phyloP scores from a whole-genome alignment of 2,329 filamentous ascomycete genomes.

The Epichloe brachyelytri region DNA sequence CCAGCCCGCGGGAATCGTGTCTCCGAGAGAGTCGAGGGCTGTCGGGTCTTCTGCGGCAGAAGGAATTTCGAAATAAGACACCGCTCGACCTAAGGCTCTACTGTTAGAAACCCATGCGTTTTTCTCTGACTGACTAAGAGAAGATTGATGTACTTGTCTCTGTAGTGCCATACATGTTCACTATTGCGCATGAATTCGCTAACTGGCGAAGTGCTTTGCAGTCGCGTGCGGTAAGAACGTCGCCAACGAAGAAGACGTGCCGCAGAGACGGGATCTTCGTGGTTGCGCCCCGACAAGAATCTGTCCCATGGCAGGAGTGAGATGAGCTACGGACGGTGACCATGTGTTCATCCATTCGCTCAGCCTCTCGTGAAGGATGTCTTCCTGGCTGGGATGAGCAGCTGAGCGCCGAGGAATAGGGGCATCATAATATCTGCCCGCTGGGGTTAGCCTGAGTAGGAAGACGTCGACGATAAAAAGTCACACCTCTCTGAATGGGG shows the following conservation, averaged over 20 bases:
- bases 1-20: conserved; percentile 69
- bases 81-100: conserved; percentile 40
- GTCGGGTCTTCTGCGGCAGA: conserved; percentile 48
- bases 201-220: conserved; percentile 62
- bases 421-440: conserved; percentile 69
- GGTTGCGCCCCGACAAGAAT: conserved; percentile 78
- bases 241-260: conserved; percentile 81
- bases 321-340: conserved; percentile 70
- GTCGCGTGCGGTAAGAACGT: conserved; percentile 51
- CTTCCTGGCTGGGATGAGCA: conserved; percentile 71
- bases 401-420: conserved; percentile 67
- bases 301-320: conserved; percentile 94
- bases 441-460: neutral
- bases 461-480: neutral
- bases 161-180: conserved; percentile 83
- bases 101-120: no score
- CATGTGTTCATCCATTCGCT: conserved; percentile 77
- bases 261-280: conserved; percentile 67
- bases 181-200: conserved; percentile 69
- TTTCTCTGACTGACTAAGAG: neutral
- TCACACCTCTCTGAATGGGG: conserved; percentile 45
- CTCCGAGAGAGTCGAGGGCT: conserved; percentile 27
- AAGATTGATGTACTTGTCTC: conserved; percentile 42
- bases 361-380: conserved; percentile 73
- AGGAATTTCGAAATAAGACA: conserved; percentile 72